Conservation (phyloP, 2,329 filamentous ascomycete genomes). For the Helotiales sp. region DNA sequence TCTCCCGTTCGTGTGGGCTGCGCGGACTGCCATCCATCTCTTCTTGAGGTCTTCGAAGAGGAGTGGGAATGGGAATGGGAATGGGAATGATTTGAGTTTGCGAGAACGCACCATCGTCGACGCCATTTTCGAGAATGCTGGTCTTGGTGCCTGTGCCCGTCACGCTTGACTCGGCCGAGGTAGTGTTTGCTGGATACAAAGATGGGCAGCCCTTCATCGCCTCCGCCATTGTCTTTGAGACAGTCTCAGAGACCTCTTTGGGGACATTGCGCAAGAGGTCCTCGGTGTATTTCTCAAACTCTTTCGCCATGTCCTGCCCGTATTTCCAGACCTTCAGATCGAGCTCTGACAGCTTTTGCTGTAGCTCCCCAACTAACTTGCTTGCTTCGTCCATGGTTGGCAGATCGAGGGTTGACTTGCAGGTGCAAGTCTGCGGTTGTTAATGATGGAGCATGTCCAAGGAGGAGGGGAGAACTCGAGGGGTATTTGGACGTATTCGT, state of each 20-base stretch:
- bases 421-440: constrained; percentile 15
- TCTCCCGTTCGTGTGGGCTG: constrained; percentile 59
- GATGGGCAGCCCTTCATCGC: constrained; percentile 36
- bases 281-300: constrained; percentile 61
- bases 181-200: constrained; percentile 33
- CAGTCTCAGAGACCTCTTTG: constrained; percentile 52
- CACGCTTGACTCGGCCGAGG: constrained; percentile 34
- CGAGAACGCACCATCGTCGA: constrained; percentile 38
- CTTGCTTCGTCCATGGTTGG: constrained; percentile 53
- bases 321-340: constrained; percentile 62
- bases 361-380: constrained; percentile 47
- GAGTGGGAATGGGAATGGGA: constrained; percentile 7
- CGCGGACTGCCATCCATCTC: constrained; percentile 46
- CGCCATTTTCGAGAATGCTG: constrained; percentile 24
- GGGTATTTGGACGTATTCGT: not conserved
- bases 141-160: too few species aligned
- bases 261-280: constrained; percentile 55
- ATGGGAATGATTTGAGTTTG: constrained; percentile 43
- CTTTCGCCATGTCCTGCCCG: constrained; percentile 60
- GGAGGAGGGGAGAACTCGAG: not conserved
- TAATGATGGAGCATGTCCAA: constrained; percentile 11
- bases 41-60: constrained; percentile 2
- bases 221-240: constrained; percentile 49
- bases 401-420: constrained; percentile 15
- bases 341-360: constrained; percentile 52